Base-by-base conservation (phyloP, 1,284 basidiomycete species). In the Ustilago crameri region DNA sequence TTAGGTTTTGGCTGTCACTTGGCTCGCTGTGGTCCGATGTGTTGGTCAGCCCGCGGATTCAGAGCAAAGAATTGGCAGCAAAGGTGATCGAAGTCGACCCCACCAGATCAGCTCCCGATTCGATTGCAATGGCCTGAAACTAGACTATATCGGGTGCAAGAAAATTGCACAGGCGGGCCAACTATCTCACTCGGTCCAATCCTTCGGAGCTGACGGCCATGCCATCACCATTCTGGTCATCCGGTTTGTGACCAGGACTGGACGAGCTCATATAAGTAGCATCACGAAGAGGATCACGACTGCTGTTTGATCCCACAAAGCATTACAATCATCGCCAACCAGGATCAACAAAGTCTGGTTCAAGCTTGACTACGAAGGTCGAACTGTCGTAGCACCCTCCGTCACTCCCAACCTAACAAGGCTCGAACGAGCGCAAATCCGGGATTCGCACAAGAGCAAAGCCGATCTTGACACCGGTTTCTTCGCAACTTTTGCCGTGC, bases 1-100 rank as follows among this genome's bases (percentile, higher is more conserved):
- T 14, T 37, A 37, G 35, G 15, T 9, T 5, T 37, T 17, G 30
- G 30, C 30, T 7, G 30, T 30, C 7, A 5, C 7, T 30, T 30
- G 30, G 30, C 12, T 5, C 30, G 30, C 35, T 37, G 12, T 37
- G n/a, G n/a, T n/a, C n/a, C 35, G 15, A 8, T 37, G 30, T 12
- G 12, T 37, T 14, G 5, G 35, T 37, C 35, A 14, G 35, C n/a
- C 56, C 48, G 56, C 56, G 49, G 56, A 51, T 51, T 24, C 56
- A n/a, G 48, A 57, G 47, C 55, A 41, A 57, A 57, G 47, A 5
- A 5, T 43, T 5, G 14, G 12, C 35, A 24, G 20, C 26, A n/a
- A n/a, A 32, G 34, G 48, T 51, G 49, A 51, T 58, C 43, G 48
- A 45, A 30, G n/a, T 10, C 8, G 12, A 26, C 22, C 5, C 3